Conservation (phyloP, 805 yeast species). For the Kodamaea jinghongensis region DNA sequence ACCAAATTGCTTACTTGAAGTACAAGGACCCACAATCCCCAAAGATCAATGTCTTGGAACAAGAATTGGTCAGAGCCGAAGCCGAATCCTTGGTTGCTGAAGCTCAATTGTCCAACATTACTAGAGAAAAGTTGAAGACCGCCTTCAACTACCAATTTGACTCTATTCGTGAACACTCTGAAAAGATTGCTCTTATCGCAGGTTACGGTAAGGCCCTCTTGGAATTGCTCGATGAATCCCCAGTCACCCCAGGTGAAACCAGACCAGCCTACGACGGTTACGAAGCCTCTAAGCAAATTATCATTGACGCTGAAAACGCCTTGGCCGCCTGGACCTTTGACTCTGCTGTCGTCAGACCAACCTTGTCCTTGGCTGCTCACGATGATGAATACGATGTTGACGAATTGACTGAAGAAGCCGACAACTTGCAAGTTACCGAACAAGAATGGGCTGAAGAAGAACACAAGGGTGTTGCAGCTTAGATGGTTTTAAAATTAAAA, state of each 20-base stretch:
- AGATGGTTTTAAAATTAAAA: conserved; percentile 5
- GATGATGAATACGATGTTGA: conserved; percentile 43
- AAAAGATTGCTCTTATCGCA: conserved; percentile 94
- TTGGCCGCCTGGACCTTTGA: conserved; percentile 96
- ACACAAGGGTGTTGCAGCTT: conserved; percentile 10
- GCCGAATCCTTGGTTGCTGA: conserved; percentile 99
- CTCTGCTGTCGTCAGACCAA: conserved; percentile 90
- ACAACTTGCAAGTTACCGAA: conserved; percentile 54
- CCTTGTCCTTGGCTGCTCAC: conserved; percentile 72
- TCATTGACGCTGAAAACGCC: conserved; percentile 94
- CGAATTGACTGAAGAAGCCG: conserved; percentile 43
- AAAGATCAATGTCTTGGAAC: conserved; percentile 92
- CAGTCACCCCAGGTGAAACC: conserved; percentile 98
- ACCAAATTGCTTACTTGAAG: conserved; percentile 95
- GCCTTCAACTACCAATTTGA: conserved; percentile 97
- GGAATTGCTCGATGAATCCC: conserved; percentile 93
- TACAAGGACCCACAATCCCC: conserved; percentile 98
- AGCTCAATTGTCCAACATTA: conserved; percentile 96
- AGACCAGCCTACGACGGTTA: conserved; percentile 98
- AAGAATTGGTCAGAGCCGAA: conserved; percentile 98
- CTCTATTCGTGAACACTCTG: conserved; percentile 90
- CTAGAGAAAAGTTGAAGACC: conserved; percentile 96
- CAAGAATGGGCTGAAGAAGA: conserved; percentile 40
- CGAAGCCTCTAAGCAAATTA: conserved; percentile 96
- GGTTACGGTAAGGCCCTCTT: conserved; percentile 97